Evolutionary conservation across 352 stramenopile species (phyloP), one percentile per base, ranked within the genome.

Genomic region (Pythium angustatum): DNA sequence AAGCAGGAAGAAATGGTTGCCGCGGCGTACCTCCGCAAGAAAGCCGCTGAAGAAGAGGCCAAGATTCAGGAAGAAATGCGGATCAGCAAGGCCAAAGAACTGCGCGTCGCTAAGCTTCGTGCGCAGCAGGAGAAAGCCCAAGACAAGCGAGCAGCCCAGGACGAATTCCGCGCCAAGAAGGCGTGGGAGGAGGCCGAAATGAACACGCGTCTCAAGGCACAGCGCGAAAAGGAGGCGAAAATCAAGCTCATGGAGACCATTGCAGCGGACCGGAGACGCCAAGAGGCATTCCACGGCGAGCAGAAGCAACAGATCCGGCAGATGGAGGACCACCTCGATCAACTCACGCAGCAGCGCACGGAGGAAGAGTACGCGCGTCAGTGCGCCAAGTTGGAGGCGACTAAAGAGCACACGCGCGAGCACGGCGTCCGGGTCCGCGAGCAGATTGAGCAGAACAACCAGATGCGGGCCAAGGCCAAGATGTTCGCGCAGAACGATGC

Each of bases 61-160:
- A 84, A 88, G 51, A 28, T 77, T 6, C 71, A 88, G n/a, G 84
- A 93, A 44, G 68, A 85, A 17, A 62, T 73, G 66, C 77, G 79
- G 0, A 78, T 93, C 45, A 75, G 77, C 41, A 91, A 90, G 56
- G 72, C 77, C 12, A 88, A 93, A 44, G 84, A 93, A 56, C 55
- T 91, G 5, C 80, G 81, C 6, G 78, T 78, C 8, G 82, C 85
- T 17, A 93, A 93, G 61, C 66, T 93, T 33, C 81, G 85, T 11
- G 85, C 81, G 21, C 82, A 93, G 48, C 85, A 93, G 48, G 82
- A 93, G 61, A 91, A 91, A 50, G 78, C 77, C n/a, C 82, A 91
- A 53, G 85, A 91, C 69, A 93, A 90, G 41, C 79, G 83, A 17
- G 72, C 76, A 0, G 66, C 79, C 17, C 81, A 87, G 27, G 82